These are phyloP conservation scores for Psilocybe subaeruginosa DNA, from an alignment of 768 basidiomycete species.

Conservation along the genomic window DNA sequence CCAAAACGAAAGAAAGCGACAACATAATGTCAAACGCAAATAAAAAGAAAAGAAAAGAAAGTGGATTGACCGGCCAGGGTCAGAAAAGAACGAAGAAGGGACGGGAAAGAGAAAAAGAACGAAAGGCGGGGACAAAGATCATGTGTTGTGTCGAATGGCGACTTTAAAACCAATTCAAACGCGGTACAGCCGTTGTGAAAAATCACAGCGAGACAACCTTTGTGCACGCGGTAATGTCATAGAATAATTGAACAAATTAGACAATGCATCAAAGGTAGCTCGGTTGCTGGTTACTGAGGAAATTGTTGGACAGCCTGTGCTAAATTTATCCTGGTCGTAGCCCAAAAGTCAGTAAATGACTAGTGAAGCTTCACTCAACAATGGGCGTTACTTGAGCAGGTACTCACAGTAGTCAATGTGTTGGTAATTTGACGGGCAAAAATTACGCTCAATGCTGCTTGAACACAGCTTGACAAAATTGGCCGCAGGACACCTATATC, in stretches of 20 bases:
- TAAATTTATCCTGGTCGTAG: background rate
- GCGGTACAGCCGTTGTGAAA: background rate
- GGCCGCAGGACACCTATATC: too few relatives aligned
- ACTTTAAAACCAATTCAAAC: slow-evolving; percentile 1
- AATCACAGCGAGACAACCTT: background rate
- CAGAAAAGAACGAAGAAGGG: slow-evolving; percentile 1
- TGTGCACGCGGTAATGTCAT: slow-evolving; percentile 1
- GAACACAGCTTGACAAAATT: too few relatives aligned
- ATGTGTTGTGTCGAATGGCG: background rate
- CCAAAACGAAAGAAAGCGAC: slow-evolving; percentile 9
- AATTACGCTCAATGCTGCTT: too few relatives aligned
- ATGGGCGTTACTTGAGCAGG: too few relatives aligned
- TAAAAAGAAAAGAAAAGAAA: slow-evolving; percentile 6
- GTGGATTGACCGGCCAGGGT: slow-evolving; percentile 18
- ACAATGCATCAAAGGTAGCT: background rate
- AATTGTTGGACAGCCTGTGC: background rate
- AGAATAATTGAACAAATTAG: background rate
- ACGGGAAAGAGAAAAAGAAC: slow-evolving; percentile 4
- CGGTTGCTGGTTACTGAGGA: slow-evolving; percentile 1
- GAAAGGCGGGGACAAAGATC: background rate
- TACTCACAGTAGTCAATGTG: too few relatives aligned
- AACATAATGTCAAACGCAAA: slow-evolving; percentile 11
- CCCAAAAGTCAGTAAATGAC: too few relatives aligned
- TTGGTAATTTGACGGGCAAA: too few relatives aligned
- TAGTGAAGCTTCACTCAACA: too few relatives aligned